Conservation (phyloP, 2,329 filamentous ascomycete species). For the Fusarium begoniae region DNA sequence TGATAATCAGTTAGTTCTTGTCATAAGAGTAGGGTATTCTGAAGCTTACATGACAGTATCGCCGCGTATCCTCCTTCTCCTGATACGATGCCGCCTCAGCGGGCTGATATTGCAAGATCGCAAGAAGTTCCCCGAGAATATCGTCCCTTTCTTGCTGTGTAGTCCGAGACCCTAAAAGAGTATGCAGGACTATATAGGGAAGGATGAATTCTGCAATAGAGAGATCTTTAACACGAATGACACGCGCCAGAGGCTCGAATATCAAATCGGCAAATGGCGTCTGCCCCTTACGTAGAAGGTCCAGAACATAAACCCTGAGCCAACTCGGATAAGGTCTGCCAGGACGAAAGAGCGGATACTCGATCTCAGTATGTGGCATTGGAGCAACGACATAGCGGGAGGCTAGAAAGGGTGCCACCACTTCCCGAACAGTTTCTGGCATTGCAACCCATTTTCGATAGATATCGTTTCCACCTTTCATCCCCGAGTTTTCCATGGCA, state of each 20-base stretch:
- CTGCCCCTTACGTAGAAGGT: constrained; percentile 81
- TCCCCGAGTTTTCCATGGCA: constrained; percentile 51
- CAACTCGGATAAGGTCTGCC: constrained; percentile 79
- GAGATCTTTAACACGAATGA: constrained; percentile 86
- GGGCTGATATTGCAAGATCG: constrained; percentile 73
- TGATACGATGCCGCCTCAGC: constrained; percentile 61
- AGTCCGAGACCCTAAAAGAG: constrained; percentile 74
- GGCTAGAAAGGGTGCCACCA: constrained; percentile 85
- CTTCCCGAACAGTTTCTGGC: constrained; percentile 79
- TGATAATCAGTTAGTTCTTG: constrained; percentile 48
- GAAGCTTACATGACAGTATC: constrained; percentile 83
- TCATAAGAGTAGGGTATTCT: background rate
- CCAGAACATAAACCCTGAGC: constrained; percentile 82
- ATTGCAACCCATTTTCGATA: constrained; percentile 81
- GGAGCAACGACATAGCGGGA: constrained; percentile 82
- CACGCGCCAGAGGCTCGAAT: constrained; percentile 82
- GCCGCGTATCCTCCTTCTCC: constrained; percentile 78
- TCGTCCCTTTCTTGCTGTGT: constrained; percentile 69
- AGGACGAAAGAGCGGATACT: constrained; percentile 81
- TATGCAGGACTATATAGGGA: constrained; percentile 86
- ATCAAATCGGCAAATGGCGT: constrained; percentile 78
- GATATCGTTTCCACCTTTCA: constrained; percentile 63
- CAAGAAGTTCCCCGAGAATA: constrained; percentile 77
- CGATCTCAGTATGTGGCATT: constrained; percentile 63
- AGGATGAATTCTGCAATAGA: constrained; percentile 88